Evolutionary conservation across 805 yeast species (phyloP).

Genomic region (Schwanniomyces vanrijiae): DNA sequence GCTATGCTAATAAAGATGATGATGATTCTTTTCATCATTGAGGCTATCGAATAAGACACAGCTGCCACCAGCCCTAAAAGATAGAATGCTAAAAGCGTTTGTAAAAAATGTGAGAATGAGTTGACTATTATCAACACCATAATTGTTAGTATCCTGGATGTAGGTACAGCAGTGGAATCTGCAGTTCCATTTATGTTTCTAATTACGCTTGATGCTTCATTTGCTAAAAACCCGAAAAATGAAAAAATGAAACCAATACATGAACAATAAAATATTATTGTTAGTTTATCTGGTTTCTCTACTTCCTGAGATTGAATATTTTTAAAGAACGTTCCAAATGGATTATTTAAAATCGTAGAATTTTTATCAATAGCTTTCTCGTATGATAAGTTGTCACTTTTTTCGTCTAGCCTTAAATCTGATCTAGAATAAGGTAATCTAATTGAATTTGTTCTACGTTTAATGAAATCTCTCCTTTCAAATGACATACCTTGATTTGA

Average conservation of each 20-base stretch:
- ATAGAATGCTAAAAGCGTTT: conserved; percentile 79
- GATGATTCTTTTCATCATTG: conserved; percentile 84
- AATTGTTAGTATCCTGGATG: conserved; percentile 30
- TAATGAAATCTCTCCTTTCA: conserved; percentile 9
- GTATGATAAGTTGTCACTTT: conserved; percentile 9
- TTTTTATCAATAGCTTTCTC: conserved; percentile 14
- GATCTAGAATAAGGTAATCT: conserved; percentile 34
- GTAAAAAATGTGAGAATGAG: conserved; percentile 76
- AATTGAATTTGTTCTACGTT: conserved; percentile 20
- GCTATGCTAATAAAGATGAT: conserved; percentile 68
- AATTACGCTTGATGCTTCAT: conserved; percentile 50
- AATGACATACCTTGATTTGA: not conserved
- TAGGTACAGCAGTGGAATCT: conserved; percentile 9
- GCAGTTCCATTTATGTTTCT: conserved; percentile 5
- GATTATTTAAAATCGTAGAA: conserved; percentile 17
- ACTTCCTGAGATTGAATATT: conserved; percentile 14
- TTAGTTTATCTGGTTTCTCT: conserved; percentile 72
- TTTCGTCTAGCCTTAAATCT: conserved; percentile 30
- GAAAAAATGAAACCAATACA: conserved; percentile 69
- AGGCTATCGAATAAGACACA: conserved; percentile 81
- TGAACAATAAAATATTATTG: conserved; percentile 79
- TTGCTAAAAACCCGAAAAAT: conserved; percentile 66
- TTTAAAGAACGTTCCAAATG: conserved; percentile 16
- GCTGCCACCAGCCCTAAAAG: conserved; percentile 80
- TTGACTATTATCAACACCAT: conserved; percentile 57